Evolutionary conservation across 1,139 yeast genomes (phyloP).

Genomic region (Hyphopichia pseudoburtonii): DNA sequence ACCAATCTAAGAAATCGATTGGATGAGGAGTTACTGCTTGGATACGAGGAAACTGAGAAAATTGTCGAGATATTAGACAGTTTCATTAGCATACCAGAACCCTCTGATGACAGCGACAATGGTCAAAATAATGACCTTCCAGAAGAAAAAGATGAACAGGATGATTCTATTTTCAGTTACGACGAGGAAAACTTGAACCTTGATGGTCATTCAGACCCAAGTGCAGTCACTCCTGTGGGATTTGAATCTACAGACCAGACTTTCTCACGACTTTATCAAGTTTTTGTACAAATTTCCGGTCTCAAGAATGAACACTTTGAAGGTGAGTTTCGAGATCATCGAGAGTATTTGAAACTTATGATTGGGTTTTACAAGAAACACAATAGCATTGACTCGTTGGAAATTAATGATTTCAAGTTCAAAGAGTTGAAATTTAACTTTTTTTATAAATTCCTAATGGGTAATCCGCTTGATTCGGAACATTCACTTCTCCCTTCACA

Average conservation of each 20-base stretch:
- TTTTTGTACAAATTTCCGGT: slow-evolving; percentile 24
- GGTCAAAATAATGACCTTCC: no score
- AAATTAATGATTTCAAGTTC: slow-evolving; percentile 15
- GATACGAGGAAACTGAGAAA: slow-evolving; percentile 24
- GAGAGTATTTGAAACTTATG: slow-evolving; percentile 21
- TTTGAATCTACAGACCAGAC: slow-evolving; percentile 15
- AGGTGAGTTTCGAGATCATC: slow-evolving; percentile 10
- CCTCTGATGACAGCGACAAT: slow-evolving; percentile 4
- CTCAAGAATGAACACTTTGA: slow-evolving; percentile 7
- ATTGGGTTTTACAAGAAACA: slow-evolving; percentile 24
- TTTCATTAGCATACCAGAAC: slow-evolving; percentile 11
- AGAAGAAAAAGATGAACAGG: slow-evolving; percentile 6
- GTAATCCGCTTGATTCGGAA: slow-evolving; percentile 6
- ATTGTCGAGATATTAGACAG: slow-evolving; percentile 22
- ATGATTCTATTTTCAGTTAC: slow-evolving; percentile 24
- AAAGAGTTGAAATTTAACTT: slow-evolving; percentile 20
- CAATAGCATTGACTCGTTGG: slow-evolving; percentile 22
- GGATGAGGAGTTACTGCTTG: slow-evolving; percentile 12
- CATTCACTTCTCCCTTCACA: slow-evolving; percentile 14
- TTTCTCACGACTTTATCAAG: slow-evolving; percentile 21
- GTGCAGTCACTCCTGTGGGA: slow-evolving; percentile 11
- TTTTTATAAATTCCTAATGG: slow-evolving; percentile 20
- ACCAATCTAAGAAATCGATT: slow-evolving; percentile 16
- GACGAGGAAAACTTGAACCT: no score
- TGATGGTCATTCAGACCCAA: no score